A percentile compares a stretch with the other conserved stretches of the same genome.
phyloP scores from a whole-genome alignment of 352 stramenopile species.

The Paralagenidium karlingii region DNA sequence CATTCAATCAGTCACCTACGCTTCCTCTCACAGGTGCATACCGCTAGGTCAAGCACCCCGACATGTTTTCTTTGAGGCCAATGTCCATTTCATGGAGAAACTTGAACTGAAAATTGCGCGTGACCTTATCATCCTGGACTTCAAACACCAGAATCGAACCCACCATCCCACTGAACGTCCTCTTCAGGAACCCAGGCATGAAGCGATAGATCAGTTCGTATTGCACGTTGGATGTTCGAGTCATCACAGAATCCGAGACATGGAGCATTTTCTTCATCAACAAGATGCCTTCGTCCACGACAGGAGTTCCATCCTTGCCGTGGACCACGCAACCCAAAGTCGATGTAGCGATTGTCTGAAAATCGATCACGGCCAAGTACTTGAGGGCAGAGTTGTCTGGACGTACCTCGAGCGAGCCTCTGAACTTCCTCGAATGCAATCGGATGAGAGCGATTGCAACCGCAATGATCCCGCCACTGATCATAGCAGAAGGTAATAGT shows the following conservation, averaged over 20 bases:
- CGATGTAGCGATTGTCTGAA: neutral
- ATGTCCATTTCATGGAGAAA: constrained; percentile 12
- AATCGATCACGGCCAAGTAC: constrained; percentile 3
- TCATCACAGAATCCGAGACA: constrained; percentile 4
- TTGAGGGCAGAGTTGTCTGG: constrained; percentile 3
- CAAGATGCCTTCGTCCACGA: constrained; percentile 9
- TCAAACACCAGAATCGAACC: constrained; percentile 7
- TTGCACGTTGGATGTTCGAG: constrained; percentile 8
- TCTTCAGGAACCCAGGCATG: constrained; percentile 3
- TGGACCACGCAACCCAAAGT: constrained; percentile 3
- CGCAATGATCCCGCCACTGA: constrained; percentile 1
- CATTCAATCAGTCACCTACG: no score
- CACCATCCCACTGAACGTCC: constrained; percentile 5
- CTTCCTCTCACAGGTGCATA: no score
- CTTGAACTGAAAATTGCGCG: constrained; percentile 1
- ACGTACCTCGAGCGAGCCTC: no score
- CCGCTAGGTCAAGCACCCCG: no score
- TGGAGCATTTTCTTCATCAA: constrained; percentile 14
- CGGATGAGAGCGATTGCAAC: constrained; percentile 5
- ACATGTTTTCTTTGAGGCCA: no score
- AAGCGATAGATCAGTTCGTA: constrained; percentile 10
- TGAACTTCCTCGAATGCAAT: no score
- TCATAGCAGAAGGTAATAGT: constrained; percentile 10
- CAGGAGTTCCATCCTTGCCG: neutral
- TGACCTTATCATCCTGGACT: constrained; percentile 2